Percentiles rank a stretch among this genome's conserved stretches.
phyloP scores from a whole-genome alignment of 441 rosid species.

The Biscutella laevigata region DNA sequence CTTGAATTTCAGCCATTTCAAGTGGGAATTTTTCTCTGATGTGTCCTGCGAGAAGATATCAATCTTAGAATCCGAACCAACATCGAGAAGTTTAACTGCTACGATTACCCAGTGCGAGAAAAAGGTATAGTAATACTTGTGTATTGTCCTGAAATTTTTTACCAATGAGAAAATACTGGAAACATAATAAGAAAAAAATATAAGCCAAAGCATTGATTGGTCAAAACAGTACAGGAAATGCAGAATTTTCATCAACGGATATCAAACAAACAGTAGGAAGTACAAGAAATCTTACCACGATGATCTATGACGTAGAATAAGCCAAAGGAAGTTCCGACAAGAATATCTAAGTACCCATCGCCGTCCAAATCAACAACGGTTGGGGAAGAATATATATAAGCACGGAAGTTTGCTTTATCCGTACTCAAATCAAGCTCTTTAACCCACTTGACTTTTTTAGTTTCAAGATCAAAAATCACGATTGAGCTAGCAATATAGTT shows the following conservation, averaged over 20 bases:
- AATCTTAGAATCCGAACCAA: slow-evolving; percentile 22
- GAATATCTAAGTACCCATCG: slow-evolving; percentile 95
- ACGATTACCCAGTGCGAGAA: slow-evolving; percentile 7
- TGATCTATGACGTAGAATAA: slow-evolving; percentile 94
- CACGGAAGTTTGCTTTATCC: slow-evolving; percentile 57
- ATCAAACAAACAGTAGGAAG: background rate
- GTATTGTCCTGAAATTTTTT: slow-evolving; percentile 6
- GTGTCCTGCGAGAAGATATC: slow-evolving; percentile 44
- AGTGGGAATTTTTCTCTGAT: slow-evolving; percentile 84
- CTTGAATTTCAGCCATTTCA: slow-evolving; percentile 99
- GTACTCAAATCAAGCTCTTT: slow-evolving; percentile 78
- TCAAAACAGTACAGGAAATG: background rate
- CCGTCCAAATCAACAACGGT: slow-evolving; percentile 97
- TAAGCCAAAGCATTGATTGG: background rate
- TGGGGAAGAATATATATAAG: slow-evolving; percentile 90
- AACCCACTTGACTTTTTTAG: slow-evolving; percentile 94
- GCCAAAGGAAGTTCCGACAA: slow-evolving; percentile 96
- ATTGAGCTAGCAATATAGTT: slow-evolving; percentile 84
- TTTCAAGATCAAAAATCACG: slow-evolving; percentile 89
- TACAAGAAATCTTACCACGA: slow-evolving; percentile 48
- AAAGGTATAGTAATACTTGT: background rate
- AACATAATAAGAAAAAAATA: background rate
- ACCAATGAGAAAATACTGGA: background rate
- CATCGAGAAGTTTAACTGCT: slow-evolving; percentile 14
- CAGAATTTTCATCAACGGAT: background rate